Evolutionary conservation across 1,284 basidiomycete genomes (phyloP).

Genomic region (Xerocomus minutiporus): DNA sequence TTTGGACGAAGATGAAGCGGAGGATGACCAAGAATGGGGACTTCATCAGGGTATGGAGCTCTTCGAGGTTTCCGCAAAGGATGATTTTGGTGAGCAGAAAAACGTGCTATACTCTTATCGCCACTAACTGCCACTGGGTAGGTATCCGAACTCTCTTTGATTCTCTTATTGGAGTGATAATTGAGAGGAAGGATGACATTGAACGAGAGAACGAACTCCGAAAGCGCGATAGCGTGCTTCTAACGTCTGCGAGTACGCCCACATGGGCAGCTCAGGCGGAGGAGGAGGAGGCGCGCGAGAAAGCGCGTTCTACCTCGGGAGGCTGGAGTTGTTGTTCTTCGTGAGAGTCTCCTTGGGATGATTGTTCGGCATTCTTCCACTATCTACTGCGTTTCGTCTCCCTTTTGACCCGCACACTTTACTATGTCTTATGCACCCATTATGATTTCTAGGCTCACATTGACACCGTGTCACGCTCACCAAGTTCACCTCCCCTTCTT

Average conservation of each 20-base stretch:
- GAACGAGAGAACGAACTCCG: constrained; percentile 73
- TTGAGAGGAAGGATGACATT: constrained; percentile 69
- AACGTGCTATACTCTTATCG: neutral
- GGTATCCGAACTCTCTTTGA: constrained; percentile 75
- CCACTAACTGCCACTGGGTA: constrained; percentile 30
- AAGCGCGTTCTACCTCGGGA: constrained; percentile 47
- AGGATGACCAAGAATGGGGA: constrained; percentile 69
- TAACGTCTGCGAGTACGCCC: constrained; percentile 57
- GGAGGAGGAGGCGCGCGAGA: constrained; percentile 71
- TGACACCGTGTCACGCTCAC: constrained; percentile 17
- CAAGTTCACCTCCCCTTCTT: constrained; percentile 19
- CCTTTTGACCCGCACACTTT: constrained; percentile 14
- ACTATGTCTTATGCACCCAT: constrained; percentile 30
- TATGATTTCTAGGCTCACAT: constrained; percentile 22
- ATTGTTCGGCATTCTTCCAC: constrained; percentile 13
- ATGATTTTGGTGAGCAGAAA: constrained; percentile 60
- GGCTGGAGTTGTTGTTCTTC: constrained; percentile 66
- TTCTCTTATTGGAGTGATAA: constrained; percentile 71
- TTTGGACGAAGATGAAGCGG: constrained; percentile 62
- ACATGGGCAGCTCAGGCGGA: constrained; percentile 76
- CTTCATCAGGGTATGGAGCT: constrained; percentile 76
- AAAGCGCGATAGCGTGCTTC: constrained; percentile 74
- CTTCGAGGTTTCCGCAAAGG: constrained; percentile 83
- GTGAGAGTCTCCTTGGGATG: constrained; percentile 22
- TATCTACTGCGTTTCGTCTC: constrained; percentile 13